Percentiles rank a stretch among this genome's conserved stretches.
phyloP scores from a whole-genome alignment of 441 rosid genomes.

The Adansonia grandidieri region DNA sequence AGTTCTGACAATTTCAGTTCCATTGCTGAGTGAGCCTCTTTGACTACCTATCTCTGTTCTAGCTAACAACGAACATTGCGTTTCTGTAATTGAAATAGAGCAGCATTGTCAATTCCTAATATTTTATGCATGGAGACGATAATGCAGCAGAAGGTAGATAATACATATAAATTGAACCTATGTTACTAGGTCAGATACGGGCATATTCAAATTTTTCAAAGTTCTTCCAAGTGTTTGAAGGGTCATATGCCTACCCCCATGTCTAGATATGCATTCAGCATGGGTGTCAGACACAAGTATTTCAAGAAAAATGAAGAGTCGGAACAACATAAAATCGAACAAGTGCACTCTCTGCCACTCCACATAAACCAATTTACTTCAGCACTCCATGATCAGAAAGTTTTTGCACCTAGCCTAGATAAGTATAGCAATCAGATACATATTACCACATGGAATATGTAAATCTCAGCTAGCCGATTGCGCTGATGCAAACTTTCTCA shows the following conservation, averaged over 20 bases:
- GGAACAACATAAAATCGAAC: background rate
- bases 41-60: constrained; percentile 58
- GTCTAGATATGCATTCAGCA: too few relatives aligned
- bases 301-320: too few relatives aligned
- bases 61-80: constrained; percentile 64
- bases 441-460: background rate
- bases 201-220: too few relatives aligned
- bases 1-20: constrained; percentile 44
- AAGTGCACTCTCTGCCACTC: background rate
- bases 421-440: constrained; percentile 11
- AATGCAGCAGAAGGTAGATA: background rate
- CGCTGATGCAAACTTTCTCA: constrained; percentile 12
- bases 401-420: background rate
- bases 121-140: background rate
- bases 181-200: too few relatives aligned
- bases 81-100: constrained; percentile 51
- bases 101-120: constrained; percentile 21
- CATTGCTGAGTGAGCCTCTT: constrained; percentile 44
- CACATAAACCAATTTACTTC: constrained; percentile 8
- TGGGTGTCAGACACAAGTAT: too few relatives aligned
- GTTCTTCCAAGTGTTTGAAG: too few relatives aligned
- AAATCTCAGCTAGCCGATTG: background rate
- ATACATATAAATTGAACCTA: background rate
- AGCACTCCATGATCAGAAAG: constrained; percentile 1
- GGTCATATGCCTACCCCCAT: too few relatives aligned